phyloP scores from a whole-genome alignment of 2,329 filamentous ascomycete species.

The Aspergillus pseudotamarii region DNA sequence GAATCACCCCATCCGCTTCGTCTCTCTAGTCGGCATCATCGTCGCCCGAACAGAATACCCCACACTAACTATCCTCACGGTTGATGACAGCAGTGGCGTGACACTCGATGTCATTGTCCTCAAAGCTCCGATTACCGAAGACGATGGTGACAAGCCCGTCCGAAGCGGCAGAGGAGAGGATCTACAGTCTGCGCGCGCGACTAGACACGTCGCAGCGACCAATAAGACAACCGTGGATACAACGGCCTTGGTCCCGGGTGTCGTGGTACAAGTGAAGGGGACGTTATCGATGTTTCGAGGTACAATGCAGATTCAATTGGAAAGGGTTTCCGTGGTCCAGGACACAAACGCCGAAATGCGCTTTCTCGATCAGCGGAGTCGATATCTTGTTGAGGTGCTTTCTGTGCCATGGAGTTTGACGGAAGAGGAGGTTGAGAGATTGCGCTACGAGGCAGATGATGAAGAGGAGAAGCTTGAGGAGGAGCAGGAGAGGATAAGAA shows the following conservation, averaged over 20 bases:
- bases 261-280: conserved; percentile 60
- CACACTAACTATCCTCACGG: conserved; percentile 54
- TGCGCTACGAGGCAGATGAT: conserved; percentile 46
- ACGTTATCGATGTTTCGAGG: conserved; percentile 56
- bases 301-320: conserved; percentile 56
- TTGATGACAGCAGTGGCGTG: conserved; percentile 65
- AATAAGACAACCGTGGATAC: conserved; percentile 48
- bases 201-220: conserved; percentile 29
- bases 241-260: conserved; percentile 51
- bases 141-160: neutral
- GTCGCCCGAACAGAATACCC: conserved; percentile 62
- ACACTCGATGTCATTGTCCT: conserved; percentile 59
- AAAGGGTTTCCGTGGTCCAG: conserved; percentile 52
- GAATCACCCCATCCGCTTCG: conserved; percentile 78
- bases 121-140: conserved; percentile 26
- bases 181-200: neutral
- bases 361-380: conserved; percentile 55
- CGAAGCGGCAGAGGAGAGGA: neutral
- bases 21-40: conserved; percentile 70
- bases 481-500: conserved; percentile 37
- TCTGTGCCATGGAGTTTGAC: conserved; percentile 57
- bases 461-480: conserved; percentile 43
- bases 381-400: conserved; percentile 55
- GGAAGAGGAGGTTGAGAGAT: conserved; percentile 44
- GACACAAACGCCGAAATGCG: conserved; percentile 58